Evolutionary conservation across 2,329 filamentous ascomycete genomes (phyloP).

Genomic region (Bipolaris bicolor): DNA sequence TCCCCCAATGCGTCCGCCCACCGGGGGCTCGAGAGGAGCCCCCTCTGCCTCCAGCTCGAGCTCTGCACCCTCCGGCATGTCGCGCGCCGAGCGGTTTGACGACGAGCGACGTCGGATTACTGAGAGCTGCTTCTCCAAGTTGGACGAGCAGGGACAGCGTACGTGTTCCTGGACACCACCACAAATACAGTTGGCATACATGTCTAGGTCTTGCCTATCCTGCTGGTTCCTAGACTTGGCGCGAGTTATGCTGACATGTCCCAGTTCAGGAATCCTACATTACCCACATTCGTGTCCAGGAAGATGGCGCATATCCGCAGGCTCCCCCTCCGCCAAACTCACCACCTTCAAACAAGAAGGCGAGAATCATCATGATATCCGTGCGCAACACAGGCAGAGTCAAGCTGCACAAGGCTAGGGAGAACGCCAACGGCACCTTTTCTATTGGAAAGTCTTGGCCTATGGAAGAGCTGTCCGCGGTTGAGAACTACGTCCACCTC

Average conservation of each 20-base stretch:
- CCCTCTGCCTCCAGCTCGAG: conserved; percentile 35
- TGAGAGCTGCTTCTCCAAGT: conserved; percentile 91
- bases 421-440: conserved; percentile 91
- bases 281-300: conserved; percentile 89
- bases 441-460: conserved; percentile 99
- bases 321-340: conserved; percentile 81
- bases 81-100: conserved; percentile 84
- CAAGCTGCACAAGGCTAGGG: conserved; percentile 94
- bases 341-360: conserved; percentile 78
- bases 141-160: conserved; percentile 85
- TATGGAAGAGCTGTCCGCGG: conserved; percentile 82
- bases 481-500: conserved; percentile 79
- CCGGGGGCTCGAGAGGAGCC: conserved; percentile 36
- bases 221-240: neutral
- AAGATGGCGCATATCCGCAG: conserved; percentile 84
- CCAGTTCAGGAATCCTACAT: conserved; percentile 92
- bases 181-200: neutral
- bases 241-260: conserved; percentile 15
- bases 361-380: conserved; percentile 88
- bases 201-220: neutral
- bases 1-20: conserved; percentile 33
- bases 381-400: conserved; percentile 92
- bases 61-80: conserved; percentile 41
- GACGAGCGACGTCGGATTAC: conserved; percentile 95
- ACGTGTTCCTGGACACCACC: conserved; percentile 50